A percentile compares a stretch with the other conserved stretches of the same genome.
Evolutionary conservation across 2,329 filamentous ascomycete genomes (phyloP).

Genomic region (Aspergillus tamarii): DNA sequence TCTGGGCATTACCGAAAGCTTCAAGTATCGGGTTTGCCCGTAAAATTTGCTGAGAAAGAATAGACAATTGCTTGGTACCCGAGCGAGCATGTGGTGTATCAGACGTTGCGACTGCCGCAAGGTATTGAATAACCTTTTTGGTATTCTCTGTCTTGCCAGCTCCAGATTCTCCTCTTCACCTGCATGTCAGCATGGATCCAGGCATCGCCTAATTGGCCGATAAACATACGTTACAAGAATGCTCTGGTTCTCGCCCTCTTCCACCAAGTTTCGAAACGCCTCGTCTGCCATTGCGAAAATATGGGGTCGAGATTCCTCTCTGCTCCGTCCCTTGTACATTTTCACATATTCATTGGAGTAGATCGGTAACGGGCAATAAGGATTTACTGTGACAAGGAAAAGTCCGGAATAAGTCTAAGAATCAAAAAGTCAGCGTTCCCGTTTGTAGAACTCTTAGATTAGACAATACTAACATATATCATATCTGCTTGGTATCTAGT

Average conservation of each 20-base stretch:
- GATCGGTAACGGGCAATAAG: slow-evolving; percentile 91
- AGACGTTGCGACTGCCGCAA: slow-evolving; percentile 87
- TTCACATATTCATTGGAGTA: slow-evolving; percentile 97
- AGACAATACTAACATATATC: slow-evolving; percentile 66
- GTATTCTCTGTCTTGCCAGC: slow-evolving; percentile 99
- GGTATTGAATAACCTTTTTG: slow-evolving; percentile 98
- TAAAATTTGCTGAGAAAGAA: slow-evolving; percentile 93
- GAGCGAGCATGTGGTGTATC: slow-evolving; percentile 67
- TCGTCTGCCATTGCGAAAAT: slow-evolving; percentile 98
- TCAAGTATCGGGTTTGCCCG: slow-evolving; percentile 96
- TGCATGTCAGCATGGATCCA: neutral
- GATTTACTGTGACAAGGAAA: slow-evolving; percentile 96
- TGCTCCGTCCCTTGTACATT: slow-evolving; percentile 89
- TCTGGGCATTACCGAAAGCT: slow-evolving; percentile 97
- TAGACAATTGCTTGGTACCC: slow-evolving; percentile 72
- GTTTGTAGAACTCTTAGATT: neutral
- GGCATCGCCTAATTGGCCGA: neutral
- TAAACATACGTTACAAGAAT: slow-evolving; percentile 79
- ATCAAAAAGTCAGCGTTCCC: neutral
- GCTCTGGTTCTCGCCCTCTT: slow-evolving; percentile 94
- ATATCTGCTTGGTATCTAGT: slow-evolving; percentile 94
- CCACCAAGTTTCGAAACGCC: slow-evolving; percentile 92
- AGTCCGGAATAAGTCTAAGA: slow-evolving; percentile 87
- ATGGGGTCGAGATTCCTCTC: slow-evolving; percentile 95
- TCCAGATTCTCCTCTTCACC: slow-evolving; percentile 78